Base-by-base conservation (phyloP, 371 early-diverging fungal species). In the Syncephalis plumigaleata region DNA sequence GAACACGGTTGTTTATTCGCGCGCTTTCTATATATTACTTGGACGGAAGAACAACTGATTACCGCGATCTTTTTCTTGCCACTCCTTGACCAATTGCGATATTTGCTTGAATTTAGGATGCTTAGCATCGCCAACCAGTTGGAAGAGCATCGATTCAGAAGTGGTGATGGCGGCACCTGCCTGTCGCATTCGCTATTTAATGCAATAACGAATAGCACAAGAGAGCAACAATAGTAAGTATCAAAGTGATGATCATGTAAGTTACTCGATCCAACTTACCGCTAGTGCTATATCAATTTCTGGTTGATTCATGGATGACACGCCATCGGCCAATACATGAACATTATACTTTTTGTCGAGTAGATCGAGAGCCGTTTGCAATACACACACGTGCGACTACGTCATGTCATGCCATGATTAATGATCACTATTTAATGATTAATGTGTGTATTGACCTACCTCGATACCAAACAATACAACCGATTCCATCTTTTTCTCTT, bases 401-500 rank as follows among this genome's bases (percentile, higher is more conserved):
- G 5, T 4, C 8, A 8, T 40, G 40, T 18, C 18, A 21, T 40
- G 4, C 15, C 4, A 8, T 37, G 13, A 11, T 48, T 22, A 36
- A 39, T 20, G 5, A 36, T 13, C 36, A 3, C 5, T 22, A 18
- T 24, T 20, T 9, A 20, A 22, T 21, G 21, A 3, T 44, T 8
- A 25, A 36, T 26, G 23, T 9, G 45, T 21, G 39, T 18, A 27
- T 37, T 2, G 22, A 42, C 36, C 46, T 71, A 81, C 84, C 71
- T 92, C 95, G 53, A 89, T 85, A 24, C 95, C 96, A 56, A 87
- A 79, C 17, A 95, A 61, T n/a, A 95, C 73, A 5, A 87, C 78
- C 2, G 83, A 79, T 38, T 75, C 64, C 7, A 65, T 68, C 22
- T 72, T 58, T 38, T 68, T 57, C 22, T 72, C 63, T 50, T 70